Evolutionary conservation across 257 asterid genomes (phyloP), one percentile per base, ranked within the genome.

Genomic region (Gentiana straminea): DNA sequence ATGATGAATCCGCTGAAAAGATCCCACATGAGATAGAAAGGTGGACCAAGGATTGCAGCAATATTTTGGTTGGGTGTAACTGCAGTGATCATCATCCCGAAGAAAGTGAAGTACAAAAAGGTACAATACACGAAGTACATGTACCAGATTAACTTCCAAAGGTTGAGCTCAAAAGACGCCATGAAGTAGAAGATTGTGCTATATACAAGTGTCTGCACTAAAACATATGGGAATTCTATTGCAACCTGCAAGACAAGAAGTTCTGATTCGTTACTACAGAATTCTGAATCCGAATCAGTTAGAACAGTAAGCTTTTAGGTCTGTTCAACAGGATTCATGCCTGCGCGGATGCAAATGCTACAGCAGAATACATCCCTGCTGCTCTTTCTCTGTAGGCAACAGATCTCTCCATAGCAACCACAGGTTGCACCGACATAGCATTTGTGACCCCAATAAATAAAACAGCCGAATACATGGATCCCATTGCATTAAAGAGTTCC

Each of bases 31-130:
- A 84, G 84, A 78, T 83, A 89, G 78, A 86, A 86, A 33, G 95
- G 94, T 57, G 95, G 95, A 36, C 84, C 78, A 43, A 84, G 68
- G 66, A 89, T 77, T 61, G 94, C 86, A 12, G 95, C 94, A 54
- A 89, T 83, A 4, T 89, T 84, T 70, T 86, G 94, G 68, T 89
- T 86, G 62, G 97, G 97, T 0, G 97, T 81, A 67, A 80, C 86
- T 0, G 97, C 89, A 38, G 95, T 84, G n/a, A 93, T 89, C 97
- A 89, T 89, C 97, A 89, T 89, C 50, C 97, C 97, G 8, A 78
- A 86, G 32, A 76, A 80, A 61, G 97, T 89, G 85, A 89, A 89
- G 73, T 86, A 89, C 64, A 86, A 54, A 77, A 86, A 70, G 3
- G 95, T 84, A 61, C 75, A 86, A 77, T 76, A 89, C 90, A 81